Evolutionary conservation across 2,329 filamentous ascomycete species (phyloP), one percentile per base, ranked within the genome.

Genomic region (Ophiosphaerella korrae): DNA sequence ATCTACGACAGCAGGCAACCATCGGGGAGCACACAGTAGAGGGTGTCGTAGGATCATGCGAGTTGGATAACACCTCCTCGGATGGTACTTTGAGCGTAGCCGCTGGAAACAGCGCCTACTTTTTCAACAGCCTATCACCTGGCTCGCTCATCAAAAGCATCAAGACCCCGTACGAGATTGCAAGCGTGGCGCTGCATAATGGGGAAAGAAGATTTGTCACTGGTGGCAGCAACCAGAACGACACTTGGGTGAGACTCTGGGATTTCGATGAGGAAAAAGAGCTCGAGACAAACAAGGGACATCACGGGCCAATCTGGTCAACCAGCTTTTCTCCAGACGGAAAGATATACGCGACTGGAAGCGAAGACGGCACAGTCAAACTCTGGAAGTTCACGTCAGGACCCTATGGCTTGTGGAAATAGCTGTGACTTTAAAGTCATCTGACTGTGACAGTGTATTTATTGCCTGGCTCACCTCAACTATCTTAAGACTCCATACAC

Each of bases 231-330:
- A 89, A 88, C 34, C 71, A 74, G 62, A 74, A 72, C 45, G 93
- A 96, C 68, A 97, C 94, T 0, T 99, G 93, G 93, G 93, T 94
- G n/a, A 87, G 90, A 53, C 89, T 97, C 5, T 95, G 96, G 77
- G 86, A 92, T 66, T 93, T 92, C 75, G 91, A 97, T 52, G 87
- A 88, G 42, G 88, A 88, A 63, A 82, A 84, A 59, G 92, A 96
- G 73, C 78, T 97, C 37, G 94, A 97, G 72, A 88, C 93, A 11
- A 90, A 96, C 77, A 97, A 97, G 76, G 94, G 94, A 21, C 94
- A 99, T 64, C 94, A 99, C 68, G 94, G 94, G 1, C 93, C 93
- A 1, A 94, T 99, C 55, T 99, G 94, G 94, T 96, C 92, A 5
- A 87, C 95, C 52, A 88, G 88, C 49, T 99, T 96, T 75, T 94